Evolutionary conservation across 2,329 filamentous ascomycete genomes (phyloP).

Genomic region (Alternaria tenuissima): DNA sequence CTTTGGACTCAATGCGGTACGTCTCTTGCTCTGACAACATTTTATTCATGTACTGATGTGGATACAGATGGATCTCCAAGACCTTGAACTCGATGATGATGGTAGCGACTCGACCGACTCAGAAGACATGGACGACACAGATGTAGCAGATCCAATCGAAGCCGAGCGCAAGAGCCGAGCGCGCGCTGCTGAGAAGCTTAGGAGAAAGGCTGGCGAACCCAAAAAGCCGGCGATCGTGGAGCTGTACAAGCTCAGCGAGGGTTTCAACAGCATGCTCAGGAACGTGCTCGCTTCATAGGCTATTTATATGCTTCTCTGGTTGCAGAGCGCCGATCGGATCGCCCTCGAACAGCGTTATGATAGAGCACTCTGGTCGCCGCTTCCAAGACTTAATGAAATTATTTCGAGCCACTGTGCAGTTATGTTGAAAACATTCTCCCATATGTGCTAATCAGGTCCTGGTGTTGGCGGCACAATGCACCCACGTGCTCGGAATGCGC

Average conservation of each 20-base stretch:
- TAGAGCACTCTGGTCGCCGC: not conserved
- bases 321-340: not conserved
- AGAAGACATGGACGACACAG: constrained; percentile 66
- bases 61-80: constrained; percentile 74
- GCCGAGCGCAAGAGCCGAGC: constrained; percentile 81
- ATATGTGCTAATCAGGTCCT: not conserved
- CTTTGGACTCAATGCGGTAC: constrained; percentile 85
- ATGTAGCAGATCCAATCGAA: constrained; percentile 85
- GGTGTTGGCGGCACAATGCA: constrained; percentile 6
- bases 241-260: constrained; percentile 79
- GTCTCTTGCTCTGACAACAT: not conserved
- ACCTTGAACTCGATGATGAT: constrained; percentile 81
- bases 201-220: constrained; percentile 83
- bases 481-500: constrained; percentile 24
- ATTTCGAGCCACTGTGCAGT: not conserved
- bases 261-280: constrained; percentile 83
- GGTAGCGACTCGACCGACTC: constrained; percentile 65
- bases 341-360: not conserved
- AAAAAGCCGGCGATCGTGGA: constrained; percentile 80
- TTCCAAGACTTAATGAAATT: constrained; percentile 4
- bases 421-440: not conserved
- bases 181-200: constrained; percentile 80
- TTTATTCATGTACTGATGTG: constrained; percentile 15
- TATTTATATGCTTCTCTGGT: not conserved
- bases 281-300: constrained; percentile 72